These are phyloP conservation scores for Sutorius australiensis DNA, from an alignment of 768 basidiomycete species.

Conservation along the genomic window DNA sequence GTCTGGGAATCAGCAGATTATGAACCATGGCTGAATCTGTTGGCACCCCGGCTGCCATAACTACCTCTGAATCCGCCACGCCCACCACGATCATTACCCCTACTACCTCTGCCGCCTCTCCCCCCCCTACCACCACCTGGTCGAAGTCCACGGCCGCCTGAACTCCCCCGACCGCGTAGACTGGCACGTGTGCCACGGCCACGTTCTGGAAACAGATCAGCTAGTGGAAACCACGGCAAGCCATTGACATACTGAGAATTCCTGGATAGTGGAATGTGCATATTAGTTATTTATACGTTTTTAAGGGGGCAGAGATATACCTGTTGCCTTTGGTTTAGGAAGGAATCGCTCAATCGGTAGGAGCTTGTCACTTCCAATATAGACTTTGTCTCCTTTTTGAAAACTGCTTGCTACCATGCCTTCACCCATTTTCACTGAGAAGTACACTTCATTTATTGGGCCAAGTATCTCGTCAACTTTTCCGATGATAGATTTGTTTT, in stretches of 20 bases:
- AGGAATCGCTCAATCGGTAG: slow-evolving; percentile 95
- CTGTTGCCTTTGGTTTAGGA: slow-evolving; percentile 86
- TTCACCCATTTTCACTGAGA: slow-evolving; percentile 94
- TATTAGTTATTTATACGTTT: slow-evolving; percentile 3
- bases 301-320: slow-evolving; percentile 42
- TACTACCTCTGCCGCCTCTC: slow-evolving; percentile 37
- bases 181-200: slow-evolving; percentile 35
- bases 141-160: slow-evolving; percentile 31
- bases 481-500: slow-evolving; percentile 93
- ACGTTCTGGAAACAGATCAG: slow-evolving; percentile 42
- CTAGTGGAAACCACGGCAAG: slow-evolving; percentile 5
- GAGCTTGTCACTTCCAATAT: slow-evolving; percentile 95
- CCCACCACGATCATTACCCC: slow-evolving; percentile 39
- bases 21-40: slow-evolving; percentile 48
- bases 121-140: slow-evolving; percentile 39
- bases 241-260: slow-evolving; percentile 10
- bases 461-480: slow-evolving; percentile 99
- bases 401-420: slow-evolving; percentile 96
- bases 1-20: slow-evolving; percentile 20
- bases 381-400: slow-evolving; percentile 97
- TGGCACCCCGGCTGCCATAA: slow-evolving; percentile 40
- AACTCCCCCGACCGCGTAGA: slow-evolving; percentile 25
- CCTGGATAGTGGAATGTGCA: slow-evolving; percentile 24
- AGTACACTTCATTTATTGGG: slow-evolving; percentile 97
- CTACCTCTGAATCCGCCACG: slow-evolving; percentile 48